phyloP scores from a whole-genome alignment of 495 filamentous ascomycete species.

The Rhypophila decipiens region DNA sequence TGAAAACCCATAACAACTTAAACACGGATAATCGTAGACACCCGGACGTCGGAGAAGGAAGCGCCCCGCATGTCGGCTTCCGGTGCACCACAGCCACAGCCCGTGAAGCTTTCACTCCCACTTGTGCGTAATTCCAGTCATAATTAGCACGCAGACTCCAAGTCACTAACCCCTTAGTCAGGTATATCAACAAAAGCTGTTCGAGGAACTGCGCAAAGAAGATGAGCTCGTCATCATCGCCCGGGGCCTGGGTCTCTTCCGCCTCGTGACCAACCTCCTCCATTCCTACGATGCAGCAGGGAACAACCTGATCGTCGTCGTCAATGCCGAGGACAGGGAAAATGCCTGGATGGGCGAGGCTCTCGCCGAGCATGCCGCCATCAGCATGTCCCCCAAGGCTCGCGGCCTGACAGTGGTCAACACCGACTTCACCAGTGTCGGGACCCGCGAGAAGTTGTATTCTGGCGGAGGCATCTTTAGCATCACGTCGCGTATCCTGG shows the following conservation, averaged over 20 bases:
- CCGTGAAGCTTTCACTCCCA: conserved; percentile 89
- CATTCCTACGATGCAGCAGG: conserved; percentile 96
- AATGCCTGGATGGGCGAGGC: conserved; percentile 93
- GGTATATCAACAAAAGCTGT: conserved; percentile 86
- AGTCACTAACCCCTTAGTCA: conserved; percentile 9
- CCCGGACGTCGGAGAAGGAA: no score
- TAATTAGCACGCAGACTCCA: no score
- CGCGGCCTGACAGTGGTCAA: conserved; percentile 87
- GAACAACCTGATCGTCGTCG: conserved; percentile 81
- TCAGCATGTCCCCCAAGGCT: conserved; percentile 66
- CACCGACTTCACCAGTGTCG: conserved; percentile 85
- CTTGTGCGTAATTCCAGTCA: conserved; percentile 49
- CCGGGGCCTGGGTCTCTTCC: conserved; percentile 84
- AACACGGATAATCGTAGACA: no score
- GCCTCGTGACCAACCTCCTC: conserved; percentile 84
- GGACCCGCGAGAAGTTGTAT: conserved; percentile 85
- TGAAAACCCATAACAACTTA: no score
- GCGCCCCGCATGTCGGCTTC: conserved; percentile 19
- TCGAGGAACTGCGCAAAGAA: conserved; percentile 79
- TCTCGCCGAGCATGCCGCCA: conserved; percentile 85
- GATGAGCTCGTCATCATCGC: conserved; percentile 92
- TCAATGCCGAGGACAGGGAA: conserved; percentile 89
- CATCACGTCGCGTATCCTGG: conserved; percentile 90
- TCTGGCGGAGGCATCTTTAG: conserved; percentile 84
- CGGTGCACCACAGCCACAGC: conserved; percentile 34